These are phyloP conservation scores for Allium cepa DNA, from an alignment of 106 monocot genomes.

Conservation along the genomic window DNA sequence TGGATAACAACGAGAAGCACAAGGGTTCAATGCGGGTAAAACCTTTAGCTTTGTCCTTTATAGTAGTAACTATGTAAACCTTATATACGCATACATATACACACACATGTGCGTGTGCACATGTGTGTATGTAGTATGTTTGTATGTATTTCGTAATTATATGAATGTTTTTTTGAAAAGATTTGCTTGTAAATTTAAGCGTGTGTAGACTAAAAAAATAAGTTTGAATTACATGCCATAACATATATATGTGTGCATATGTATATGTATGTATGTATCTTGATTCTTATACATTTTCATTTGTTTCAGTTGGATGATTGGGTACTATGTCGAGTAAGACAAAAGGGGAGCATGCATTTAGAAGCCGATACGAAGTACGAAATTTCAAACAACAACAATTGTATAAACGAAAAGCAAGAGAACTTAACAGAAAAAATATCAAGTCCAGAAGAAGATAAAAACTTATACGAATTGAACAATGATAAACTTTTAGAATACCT, in stretches of 20 bases:
- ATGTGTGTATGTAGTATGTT: background rate
- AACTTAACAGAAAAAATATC: background rate
- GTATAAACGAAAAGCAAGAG: background rate
- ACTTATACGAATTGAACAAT: background rate
- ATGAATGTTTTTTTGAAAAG: background rate
- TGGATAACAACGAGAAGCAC: background rate
- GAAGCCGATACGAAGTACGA: background rate
- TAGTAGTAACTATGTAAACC: background rate
- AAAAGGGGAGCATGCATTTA: background rate
- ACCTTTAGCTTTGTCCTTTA: background rate
- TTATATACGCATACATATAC: too few relatives aligned
- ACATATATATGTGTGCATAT: background rate
- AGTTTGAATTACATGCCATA: too few relatives aligned
- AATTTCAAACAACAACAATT: background rate
- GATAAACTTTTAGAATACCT: constrained; percentile 1
- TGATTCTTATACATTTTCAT: background rate
- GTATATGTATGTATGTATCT: background rate
- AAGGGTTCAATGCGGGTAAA: constrained; percentile 7
- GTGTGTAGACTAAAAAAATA: too few relatives aligned
- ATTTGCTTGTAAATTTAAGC: too few relatives aligned
- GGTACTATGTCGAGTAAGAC: constrained; percentile 18
- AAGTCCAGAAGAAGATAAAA: background rate
- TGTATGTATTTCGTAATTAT: background rate
- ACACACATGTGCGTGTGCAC: too few relatives aligned
- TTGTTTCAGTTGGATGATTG: constrained; percentile 17